Conservation (phyloP, 352 stramenopile genomes). For the Peronosclerospora sorghi region DNA sequence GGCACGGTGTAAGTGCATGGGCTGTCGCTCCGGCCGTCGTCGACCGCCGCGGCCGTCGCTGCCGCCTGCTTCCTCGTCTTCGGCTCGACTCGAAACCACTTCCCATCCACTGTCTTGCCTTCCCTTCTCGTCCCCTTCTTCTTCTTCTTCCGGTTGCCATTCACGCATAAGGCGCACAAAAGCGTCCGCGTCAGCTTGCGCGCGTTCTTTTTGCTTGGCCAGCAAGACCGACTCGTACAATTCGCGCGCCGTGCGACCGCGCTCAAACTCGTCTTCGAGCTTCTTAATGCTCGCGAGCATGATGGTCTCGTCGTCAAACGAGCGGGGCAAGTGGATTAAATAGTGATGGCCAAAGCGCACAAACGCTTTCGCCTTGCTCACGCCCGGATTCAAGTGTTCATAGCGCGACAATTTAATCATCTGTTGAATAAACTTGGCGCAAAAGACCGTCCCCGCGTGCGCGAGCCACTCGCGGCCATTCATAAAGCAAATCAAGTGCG, state of each 20-base stretch:
- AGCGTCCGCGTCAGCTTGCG: not conserved
- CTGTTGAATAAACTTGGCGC: conserved; percentile 61
- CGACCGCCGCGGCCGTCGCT: not conserved
- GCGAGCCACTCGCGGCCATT: conserved; percentile 61
- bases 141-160: conserved; percentile 6
- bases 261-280: conserved; percentile 68
- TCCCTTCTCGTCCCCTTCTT: conserved; percentile 8
- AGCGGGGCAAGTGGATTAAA: conserved; percentile 65
- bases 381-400: conserved; percentile 39
- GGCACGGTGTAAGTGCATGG: conserved; percentile 31
- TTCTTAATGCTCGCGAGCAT: conserved; percentile 57
- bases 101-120: not conserved
- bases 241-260: conserved; percentile 51
- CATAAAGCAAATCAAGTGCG: conserved; percentile 63
- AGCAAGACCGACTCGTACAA: conserved; percentile 67
- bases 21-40: conserved; percentile 4
- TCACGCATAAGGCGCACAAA: conserved; percentile 1
- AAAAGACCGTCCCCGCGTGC: conserved; percentile 45
- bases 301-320: conserved; percentile 69
- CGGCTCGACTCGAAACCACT: not conserved
- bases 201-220: conserved; percentile 31
- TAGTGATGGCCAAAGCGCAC: conserved; percentile 74
- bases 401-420: conserved; percentile 70
- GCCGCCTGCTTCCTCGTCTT: not conserved
- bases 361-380: conserved; percentile 46